Conservation (phyloP, 2,329 filamentous ascomycete genomes). For the Colletotrichum orbiculare region DNA sequence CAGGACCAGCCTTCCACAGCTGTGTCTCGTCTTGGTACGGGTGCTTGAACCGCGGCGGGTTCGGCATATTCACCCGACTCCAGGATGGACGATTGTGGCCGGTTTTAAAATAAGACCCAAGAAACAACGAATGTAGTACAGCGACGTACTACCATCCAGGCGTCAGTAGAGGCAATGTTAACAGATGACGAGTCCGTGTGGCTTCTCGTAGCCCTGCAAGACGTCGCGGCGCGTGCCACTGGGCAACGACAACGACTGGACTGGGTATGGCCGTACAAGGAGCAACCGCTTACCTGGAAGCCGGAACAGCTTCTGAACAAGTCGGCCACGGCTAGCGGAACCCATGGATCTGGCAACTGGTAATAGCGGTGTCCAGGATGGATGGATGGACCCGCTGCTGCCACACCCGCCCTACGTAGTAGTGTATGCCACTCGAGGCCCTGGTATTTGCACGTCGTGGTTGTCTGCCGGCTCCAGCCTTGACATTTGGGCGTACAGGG, state of each 20-base stretch:
- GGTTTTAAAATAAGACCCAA: too few species aligned
- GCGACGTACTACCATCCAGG: neutral
- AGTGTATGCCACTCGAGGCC: conserved; percentile 23
- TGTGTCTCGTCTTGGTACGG: conserved; percentile 16
- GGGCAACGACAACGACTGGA: conserved; percentile 10
- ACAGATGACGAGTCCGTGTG: neutral
- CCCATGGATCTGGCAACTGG: conserved; percentile 34
- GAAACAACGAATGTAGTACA: too few species aligned
- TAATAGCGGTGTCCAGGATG: conserved; percentile 36
- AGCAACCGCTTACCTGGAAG: conserved; percentile 33
- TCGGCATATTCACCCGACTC: conserved; percentile 1
- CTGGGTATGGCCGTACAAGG: conserved; percentile 3
- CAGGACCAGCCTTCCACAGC: conserved; percentile 9
- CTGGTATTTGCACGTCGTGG: conserved; percentile 32
- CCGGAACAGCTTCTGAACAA: conserved; percentile 26
- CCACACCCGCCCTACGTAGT: conserved; percentile 19
- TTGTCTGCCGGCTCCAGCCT: conserved; percentile 32
- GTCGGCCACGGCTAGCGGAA: conserved; percentile 16
- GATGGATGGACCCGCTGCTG: conserved; percentile 31
- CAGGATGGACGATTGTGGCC: neutral
- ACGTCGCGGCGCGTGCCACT: conserved; percentile 24
- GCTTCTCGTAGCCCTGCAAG: conserved; percentile 15
- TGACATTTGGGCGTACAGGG: conserved; percentile 32
- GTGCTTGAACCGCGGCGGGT: conserved; percentile 2
- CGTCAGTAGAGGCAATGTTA: neutral